Base-by-base conservation (phyloP, 2,329 filamentous ascomycete species). In the Dactylella cylindrospora region DNA sequence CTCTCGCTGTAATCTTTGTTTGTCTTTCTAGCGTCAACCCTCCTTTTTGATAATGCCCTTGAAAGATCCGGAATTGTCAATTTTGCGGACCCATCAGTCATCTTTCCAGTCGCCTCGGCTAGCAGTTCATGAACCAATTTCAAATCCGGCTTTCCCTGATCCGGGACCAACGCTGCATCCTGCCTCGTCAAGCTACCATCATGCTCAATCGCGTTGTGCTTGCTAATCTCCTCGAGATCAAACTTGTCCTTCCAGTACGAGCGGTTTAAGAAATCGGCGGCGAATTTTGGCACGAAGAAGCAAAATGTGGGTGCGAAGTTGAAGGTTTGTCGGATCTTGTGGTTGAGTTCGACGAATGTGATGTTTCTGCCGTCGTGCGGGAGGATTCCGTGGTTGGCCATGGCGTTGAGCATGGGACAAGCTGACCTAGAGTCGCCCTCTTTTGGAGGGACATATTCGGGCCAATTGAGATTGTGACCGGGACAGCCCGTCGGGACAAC, bases 391-490 rank as follows among this genome's bases (percentile, higher is more conserved):
- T 79, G 75, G 66, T 79, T 80, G 3, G 77, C 74, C n/a, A 80
- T 70, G 0, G 77, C 74, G 67, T 80, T 80, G 52, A 79, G 70
- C 73, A 78, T 77, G 0, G 78, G 77, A 54, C 77, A 80, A 19
- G 77, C 59, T 15, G 59, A 64, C 10, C 59, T 40, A 69, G 71
- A 73, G 55, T 74, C 72, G 40, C 69, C 68, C 15, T 72, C 70
- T 50, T 67, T 67, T 1, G 73, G 73, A 39, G 73, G 67, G 10
- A 71, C 65, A 45, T 73, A 75, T 33, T 70, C 68, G 12, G 72
- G 73, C 72, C 72, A 75, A 32, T 65, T 69, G n/a, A 70, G 66
- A 40, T 68, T 65, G 38, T 74, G 70, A 2, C 73, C 73, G 2
- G 73, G 68, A 10, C 66, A 59, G 17, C 71, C 70, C 20, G 67